phyloP scores from a whole-genome alignment of 2,329 filamentous ascomycete genomes.

The Neoarthrinium moseri region DNA sequence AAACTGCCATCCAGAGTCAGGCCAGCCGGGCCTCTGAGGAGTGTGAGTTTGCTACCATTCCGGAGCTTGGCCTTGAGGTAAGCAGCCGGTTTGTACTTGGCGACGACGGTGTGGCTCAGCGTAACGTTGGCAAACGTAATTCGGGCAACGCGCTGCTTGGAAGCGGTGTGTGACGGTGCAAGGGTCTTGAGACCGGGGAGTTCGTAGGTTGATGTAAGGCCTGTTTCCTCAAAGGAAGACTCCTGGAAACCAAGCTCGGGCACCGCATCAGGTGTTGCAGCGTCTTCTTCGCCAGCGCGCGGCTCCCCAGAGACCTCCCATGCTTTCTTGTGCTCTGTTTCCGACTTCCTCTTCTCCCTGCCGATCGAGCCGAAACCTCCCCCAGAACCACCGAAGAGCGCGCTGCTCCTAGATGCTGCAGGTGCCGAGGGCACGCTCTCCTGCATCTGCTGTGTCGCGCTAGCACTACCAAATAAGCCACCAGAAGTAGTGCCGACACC shows the following conservation, averaged over 20 bases:
- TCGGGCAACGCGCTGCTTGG: slow-evolving; percentile 60
- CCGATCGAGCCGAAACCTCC: too few relatives aligned
- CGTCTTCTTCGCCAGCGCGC: slow-evolving; percentile 3
- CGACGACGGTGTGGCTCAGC: slow-evolving; percentile 58
- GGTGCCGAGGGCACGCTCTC: neutral
- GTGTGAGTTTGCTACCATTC: slow-evolving; percentile 54
- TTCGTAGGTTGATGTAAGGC: slow-evolving; percentile 61
- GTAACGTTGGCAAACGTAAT: slow-evolving; percentile 47
- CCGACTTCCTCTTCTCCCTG: too few relatives aligned
- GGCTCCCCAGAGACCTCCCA: neutral
- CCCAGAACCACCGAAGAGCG: too few relatives aligned
- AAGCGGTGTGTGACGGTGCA: slow-evolving; percentile 45
- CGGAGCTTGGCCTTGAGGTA: slow-evolving; percentile 58
- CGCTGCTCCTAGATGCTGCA: neutral
- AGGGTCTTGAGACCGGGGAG: slow-evolving; percentile 58
- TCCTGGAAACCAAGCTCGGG: slow-evolving; percentile 46
- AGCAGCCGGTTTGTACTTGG: slow-evolving; percentile 59
- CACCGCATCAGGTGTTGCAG: slow-evolving; percentile 19
- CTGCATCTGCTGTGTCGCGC: neutral
- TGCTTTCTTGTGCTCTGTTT: neutral
- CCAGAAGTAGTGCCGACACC: neutral
- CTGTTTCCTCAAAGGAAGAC: slow-evolving; percentile 56
- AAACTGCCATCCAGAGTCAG: slow-evolving; percentile 64
- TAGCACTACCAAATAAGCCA: neutral
- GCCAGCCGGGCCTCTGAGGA: slow-evolving; percentile 54